Evolutionary conservation across 257 asterid genomes (phyloP), one percentile per base, ranked within the genome.

Genomic region (Misopates orontium): DNA sequence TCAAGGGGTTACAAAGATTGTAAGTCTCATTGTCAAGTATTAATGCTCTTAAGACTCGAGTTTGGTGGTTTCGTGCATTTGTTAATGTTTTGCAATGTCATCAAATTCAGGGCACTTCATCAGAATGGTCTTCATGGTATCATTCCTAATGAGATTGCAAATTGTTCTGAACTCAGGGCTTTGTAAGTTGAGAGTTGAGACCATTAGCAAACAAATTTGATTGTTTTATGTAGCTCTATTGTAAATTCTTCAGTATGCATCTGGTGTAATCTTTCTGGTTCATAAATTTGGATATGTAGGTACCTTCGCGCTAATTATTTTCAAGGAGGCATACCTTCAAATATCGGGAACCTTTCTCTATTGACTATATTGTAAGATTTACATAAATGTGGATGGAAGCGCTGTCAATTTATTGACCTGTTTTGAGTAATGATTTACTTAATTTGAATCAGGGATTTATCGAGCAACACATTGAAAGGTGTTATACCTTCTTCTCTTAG

Each of bases 311-410:
- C 79, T 36, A 94, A 94, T 75, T 86, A 85, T 73, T 79, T 94
- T 75, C 93, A 94, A 82, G 99, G 99, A 25, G 97, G 97, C 71
- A 82, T 94, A 70, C 99, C 99, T 11, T 70, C 97, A 1, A 78
- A 78, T 59, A 75, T 94, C 24, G 97, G 96, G 47, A 94, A 94
- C 79, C 96, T 94, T 67, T 82, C 97, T 55, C 69, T 73, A 23
- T 68, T 94, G 68, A 84, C 80, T 64, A 94, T 94, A 76, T 52
- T 94, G 99, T 94, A 83, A 82, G 95, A 69, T 66, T 24, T 78
- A 13, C 57, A 25, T 31, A 8, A 18, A 41, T 55, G 10, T 23
- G 1, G 50, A 39, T 10, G 1, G 40, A 65, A 11, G 1, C 1
- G 16, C 18, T 23, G 10, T 8, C 69, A 18, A 7, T 40, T 48